phyloP scores from a whole-genome alignment of 1,284 basidiomycete genomes.

The Cutaneotrichosporon arboriforme region DNA sequence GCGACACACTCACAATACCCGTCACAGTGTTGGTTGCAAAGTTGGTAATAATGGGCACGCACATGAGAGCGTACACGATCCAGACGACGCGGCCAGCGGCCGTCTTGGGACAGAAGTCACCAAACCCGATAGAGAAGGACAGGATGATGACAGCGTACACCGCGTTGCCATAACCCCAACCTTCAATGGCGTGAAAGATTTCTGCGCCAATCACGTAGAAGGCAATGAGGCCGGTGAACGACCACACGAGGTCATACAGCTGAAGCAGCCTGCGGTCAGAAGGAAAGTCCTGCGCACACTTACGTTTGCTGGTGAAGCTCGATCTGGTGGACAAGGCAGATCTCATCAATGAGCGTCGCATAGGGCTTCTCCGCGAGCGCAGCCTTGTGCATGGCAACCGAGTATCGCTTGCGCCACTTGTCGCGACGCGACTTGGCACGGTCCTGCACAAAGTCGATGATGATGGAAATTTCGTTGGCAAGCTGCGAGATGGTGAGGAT shows the following conservation, averaged over 20 bases:
- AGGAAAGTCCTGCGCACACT: slow-evolving; percentile 6
- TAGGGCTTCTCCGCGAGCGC: slow-evolving; percentile 28
- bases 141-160: slow-evolving; percentile 39
- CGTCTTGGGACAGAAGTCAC: slow-evolving; percentile 38
- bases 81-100: slow-evolving; percentile 44
- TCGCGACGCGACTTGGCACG: slow-evolving; percentile 34
- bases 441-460: slow-evolving; percentile 41
- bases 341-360: slow-evolving; percentile 43
- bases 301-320: slow-evolving; percentile 41
- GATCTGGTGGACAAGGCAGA: slow-evolving; percentile 44
- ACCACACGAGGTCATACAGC: slow-evolving; percentile 42
- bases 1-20: slow-evolving; percentile 36
- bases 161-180: slow-evolving; percentile 42
- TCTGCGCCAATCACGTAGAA: slow-evolving; percentile 48
- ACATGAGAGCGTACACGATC: slow-evolving; percentile 48
- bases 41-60: slow-evolving; percentile 50
- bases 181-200: slow-evolving; percentile 41
- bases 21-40: slow-evolving; percentile 50
- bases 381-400: slow-evolving; percentile 34
- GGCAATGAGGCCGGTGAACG: slow-evolving; percentile 32
- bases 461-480: slow-evolving; percentile 47
- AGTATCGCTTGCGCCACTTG: slow-evolving; percentile 40
- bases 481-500: slow-evolving; percentile 48
- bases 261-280: slow-evolving; percentile 35
- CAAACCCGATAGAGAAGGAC: slow-evolving; percentile 45